phyloP scores from a whole-genome alignment of 192 early-diverging fungal genomes.

The Linnemannia hyalina region DNA sequence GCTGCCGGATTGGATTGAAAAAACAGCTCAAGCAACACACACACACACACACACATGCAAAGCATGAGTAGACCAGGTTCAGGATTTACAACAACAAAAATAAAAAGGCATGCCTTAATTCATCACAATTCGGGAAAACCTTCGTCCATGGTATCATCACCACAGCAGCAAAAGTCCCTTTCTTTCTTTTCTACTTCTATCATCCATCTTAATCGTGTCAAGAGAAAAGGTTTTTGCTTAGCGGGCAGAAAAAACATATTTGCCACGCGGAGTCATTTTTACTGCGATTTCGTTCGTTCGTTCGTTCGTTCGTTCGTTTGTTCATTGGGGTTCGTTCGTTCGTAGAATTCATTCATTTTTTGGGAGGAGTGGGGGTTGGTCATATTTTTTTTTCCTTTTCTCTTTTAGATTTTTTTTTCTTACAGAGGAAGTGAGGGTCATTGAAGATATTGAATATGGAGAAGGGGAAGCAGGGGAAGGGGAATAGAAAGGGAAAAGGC shows the following conservation, averaged over 20 bases:
- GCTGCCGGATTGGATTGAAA: constrained; percentile 31
- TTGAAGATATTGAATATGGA: neutral
- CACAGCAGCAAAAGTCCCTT: no score
- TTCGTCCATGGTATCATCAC: no score
- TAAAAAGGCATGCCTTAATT: no score
- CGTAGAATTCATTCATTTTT: constrained; percentile 3
- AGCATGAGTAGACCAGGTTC: neutral
- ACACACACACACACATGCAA: neutral
- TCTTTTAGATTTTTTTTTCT: constrained; percentile 2
- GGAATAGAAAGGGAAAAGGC: neutral
- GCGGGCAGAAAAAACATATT: no score
- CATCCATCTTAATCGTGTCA: no score
- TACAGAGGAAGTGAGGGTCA: constrained; percentile 5
- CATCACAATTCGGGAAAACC: no score
- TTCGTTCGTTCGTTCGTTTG: neutral
- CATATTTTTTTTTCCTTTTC: constrained; percentile 12
- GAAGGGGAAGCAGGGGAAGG: neutral
- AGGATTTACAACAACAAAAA: no score
- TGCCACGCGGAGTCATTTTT: no score
- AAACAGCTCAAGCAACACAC: neutral
- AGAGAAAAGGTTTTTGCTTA: no score
- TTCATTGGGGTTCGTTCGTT: neutral
- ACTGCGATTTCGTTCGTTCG: neutral
- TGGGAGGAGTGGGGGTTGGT: neutral
- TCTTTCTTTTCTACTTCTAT: no score